phyloP scores from a whole-genome alignment of 169 alveolate genomes.

The Cryptosporidium tyzzeri region DNA sequence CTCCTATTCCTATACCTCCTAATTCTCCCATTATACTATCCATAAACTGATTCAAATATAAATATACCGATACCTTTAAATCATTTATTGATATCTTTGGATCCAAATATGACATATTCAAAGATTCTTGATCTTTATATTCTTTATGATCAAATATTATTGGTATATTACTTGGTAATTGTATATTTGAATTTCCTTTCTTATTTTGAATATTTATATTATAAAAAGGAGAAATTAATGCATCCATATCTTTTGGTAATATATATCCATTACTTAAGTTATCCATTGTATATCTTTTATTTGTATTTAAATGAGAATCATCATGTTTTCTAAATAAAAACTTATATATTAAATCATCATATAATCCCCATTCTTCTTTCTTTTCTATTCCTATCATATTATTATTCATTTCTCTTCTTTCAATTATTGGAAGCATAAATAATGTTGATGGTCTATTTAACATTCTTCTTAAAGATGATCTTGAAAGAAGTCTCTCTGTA shows the following conservation, averaged over 20 bases:
- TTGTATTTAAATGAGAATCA: not conserved
- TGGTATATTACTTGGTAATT: conserved; percentile 57
- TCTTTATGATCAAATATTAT: conserved; percentile 33
- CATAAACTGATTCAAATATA: conserved; percentile 37
- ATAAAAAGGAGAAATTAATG: conserved; percentile 49
- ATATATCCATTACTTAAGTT: conserved; percentile 51
- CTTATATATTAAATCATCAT: conserved; percentile 47
- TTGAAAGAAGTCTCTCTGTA: conserved; percentile 22
- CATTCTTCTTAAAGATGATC: conserved; percentile 37
- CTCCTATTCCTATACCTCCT: not conserved
- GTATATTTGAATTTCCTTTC: not conserved
- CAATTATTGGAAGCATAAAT: conserved; percentile 56
- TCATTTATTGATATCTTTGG: conserved; percentile 39
- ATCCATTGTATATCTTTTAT: conserved; percentile 24
- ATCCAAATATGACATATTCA: not conserved
- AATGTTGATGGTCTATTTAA: not conserved
- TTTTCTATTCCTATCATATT: not conserved
- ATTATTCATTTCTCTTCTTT: not conserved
- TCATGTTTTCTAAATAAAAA: conserved; percentile 41
- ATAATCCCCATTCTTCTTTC: conserved; percentile 10
- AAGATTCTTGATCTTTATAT: not conserved
- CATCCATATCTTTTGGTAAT: conserved; percentile 34
- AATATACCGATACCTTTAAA: conserved; percentile 9
- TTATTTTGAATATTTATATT: conserved; percentile 20
- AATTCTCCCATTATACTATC: not conserved